Evolutionary conservation across 1,284 basidiomycete species (phyloP).

Genomic region (Vanrija humicola): DNA sequence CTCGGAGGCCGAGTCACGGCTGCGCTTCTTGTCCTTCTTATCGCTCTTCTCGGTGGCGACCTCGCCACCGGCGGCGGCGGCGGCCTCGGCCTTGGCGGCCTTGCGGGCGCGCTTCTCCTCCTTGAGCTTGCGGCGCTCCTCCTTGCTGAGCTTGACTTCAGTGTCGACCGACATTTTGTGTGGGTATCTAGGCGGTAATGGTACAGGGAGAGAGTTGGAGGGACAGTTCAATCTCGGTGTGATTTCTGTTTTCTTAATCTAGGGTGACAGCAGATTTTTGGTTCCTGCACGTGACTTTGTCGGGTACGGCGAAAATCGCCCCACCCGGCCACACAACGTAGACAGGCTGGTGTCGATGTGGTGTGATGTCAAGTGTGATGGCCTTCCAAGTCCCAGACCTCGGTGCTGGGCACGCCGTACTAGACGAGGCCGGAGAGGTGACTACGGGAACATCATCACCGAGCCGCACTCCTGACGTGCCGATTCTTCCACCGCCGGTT

Average conservation of each 20-base stretch:
- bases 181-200: background rate
- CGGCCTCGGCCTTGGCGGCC: slow-evolving; percentile 28
- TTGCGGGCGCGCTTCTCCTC: slow-evolving; percentile 38
- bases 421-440: no score
- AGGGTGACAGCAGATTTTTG: background rate
- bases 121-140: slow-evolving; percentile 30
- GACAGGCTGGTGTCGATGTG: no score
- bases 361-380: no score
- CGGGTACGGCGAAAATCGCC: no score
- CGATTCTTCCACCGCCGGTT: no score
- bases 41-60: slow-evolving; percentile 35
- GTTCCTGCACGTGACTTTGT: slow-evolving; percentile 6
- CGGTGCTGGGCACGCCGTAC: no score
- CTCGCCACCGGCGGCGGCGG: slow-evolving; percentile 6
- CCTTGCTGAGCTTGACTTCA: slow-evolving; percentile 32
- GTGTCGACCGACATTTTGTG: slow-evolving; percentile 37
- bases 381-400: no score
- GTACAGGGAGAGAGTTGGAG: no score
- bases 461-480: no score
- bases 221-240: background rate
- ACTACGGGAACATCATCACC: no score
- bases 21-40: slow-evolving; percentile 38
- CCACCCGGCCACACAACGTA: no score
- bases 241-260: no score
- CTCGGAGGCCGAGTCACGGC: slow-evolving; percentile 17